A percentile compares a stretch with the other conserved stretches of the same genome.
These are phyloP conservation scores for Areca catechu DNA, from an alignment of 176 grass and related monocot genomes.

Conservation along the genomic window DNA sequence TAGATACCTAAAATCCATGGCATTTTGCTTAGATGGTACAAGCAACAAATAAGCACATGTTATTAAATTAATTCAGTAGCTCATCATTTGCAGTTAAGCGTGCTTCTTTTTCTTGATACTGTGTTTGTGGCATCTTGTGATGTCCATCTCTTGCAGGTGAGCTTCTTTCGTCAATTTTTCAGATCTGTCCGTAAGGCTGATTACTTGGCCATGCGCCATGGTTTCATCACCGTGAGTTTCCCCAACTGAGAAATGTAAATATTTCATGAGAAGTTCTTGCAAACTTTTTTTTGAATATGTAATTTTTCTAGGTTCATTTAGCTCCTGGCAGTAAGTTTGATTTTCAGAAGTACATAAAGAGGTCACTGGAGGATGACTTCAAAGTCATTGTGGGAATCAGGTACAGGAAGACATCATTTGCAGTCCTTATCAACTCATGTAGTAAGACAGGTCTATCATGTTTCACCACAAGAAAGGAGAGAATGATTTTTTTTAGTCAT, in stretches of 20 bases:
- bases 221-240: conserved; percentile 72
- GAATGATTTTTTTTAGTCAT: too few relatives aligned
- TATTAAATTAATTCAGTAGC: too few relatives aligned
- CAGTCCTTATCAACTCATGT: neutral
- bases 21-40: too few relatives aligned
- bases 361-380: conserved; percentile 93
- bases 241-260: neutral
- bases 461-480: too few relatives aligned
- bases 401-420: conserved; percentile 11
- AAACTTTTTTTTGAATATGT: neutral
- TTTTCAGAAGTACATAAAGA: conserved; percentile 97
- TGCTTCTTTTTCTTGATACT: too few relatives aligned
- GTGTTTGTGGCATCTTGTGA: neutral
- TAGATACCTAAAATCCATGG: too few relatives aligned
- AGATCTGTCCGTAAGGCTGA: conserved; percentile 65
- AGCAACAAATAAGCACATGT: too few relatives aligned
- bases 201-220: conserved; percentile 79
- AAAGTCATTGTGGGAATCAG: conserved; percentile 95
- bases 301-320: conserved; percentile 58
- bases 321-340: conserved; percentile 90
- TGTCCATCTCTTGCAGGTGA: conserved; percentile 40
- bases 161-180: conserved; percentile 94
- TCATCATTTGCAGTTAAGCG: too few relatives aligned
- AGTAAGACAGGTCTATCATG: too few relatives aligned
- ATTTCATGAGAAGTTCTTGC: neutral